phyloP scores from a whole-genome alignment of 1,284 basidiomycete species.

The Pascua sp. region DNA sequence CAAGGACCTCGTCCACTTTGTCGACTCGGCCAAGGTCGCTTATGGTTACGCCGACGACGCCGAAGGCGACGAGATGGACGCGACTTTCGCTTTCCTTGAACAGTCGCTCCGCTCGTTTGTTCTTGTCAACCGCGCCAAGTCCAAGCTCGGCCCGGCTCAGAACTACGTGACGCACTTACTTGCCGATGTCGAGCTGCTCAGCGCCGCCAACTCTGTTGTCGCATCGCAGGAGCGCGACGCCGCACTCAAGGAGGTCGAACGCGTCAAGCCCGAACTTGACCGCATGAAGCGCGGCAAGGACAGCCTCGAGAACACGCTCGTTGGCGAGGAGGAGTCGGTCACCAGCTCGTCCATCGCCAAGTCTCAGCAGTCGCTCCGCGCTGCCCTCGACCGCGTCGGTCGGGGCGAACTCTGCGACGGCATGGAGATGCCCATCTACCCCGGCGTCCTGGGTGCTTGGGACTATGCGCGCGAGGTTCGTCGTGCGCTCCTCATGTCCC shows the following conservation, averaged over 20 bases:
- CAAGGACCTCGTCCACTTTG: slow-evolving; percentile 94
- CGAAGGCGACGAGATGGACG: slow-evolving; percentile 53
- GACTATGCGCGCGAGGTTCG: slow-evolving; percentile 86
- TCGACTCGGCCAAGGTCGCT: slow-evolving; percentile 69
- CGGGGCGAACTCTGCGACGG: slow-evolving; percentile 61
- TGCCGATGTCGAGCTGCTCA: slow-evolving; percentile 81
- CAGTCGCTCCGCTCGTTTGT: slow-evolving; percentile 92
- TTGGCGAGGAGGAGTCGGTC: slow-evolving; percentile 73
- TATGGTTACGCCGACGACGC: slow-evolving; percentile 35
- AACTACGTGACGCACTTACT: slow-evolving; percentile 89
- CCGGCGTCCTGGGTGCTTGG: slow-evolving; percentile 81
- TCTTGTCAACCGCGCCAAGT: slow-evolving; percentile 88
- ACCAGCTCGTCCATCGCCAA: slow-evolving; percentile 57
- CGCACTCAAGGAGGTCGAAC: slow-evolving; percentile 67
- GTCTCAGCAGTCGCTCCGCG: slow-evolving; percentile 62
- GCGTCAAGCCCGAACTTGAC: slow-evolving; percentile 77
- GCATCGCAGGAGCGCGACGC: slow-evolving; percentile 75
- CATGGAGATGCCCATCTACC: slow-evolving; percentile 68
- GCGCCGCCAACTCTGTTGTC: slow-evolving; percentile 78
- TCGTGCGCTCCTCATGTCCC: slow-evolving; percentile 64
- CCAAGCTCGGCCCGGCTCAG: slow-evolving; percentile 91
- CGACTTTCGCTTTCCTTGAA: slow-evolving; percentile 82
- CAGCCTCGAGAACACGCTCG: slow-evolving; percentile 71
- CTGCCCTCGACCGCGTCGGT: slow-evolving; percentile 73
- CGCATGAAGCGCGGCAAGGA: slow-evolving; percentile 75